Evolutionary conservation across 495 filamentous ascomycete species (phyloP).

Genomic region (Chaetomidium leptoderma): DNA sequence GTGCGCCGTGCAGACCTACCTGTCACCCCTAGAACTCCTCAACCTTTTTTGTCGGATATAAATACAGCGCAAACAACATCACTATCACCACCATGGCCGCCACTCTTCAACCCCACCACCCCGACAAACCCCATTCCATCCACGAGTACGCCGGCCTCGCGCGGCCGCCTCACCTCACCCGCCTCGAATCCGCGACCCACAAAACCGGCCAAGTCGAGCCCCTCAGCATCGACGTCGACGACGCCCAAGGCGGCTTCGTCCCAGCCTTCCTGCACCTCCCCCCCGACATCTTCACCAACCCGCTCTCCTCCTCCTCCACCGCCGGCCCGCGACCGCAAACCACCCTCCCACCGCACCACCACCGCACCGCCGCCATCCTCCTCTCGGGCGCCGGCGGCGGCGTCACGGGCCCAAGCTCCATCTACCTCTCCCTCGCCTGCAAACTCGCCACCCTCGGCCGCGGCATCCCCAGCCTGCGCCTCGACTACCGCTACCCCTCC

Average conservation of each 20-base stretch:
- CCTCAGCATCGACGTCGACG: slow-evolving; percentile 20
- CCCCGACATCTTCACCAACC: slow-evolving; percentile 17
- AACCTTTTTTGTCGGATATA: background rate
- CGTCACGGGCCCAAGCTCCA: slow-evolving; percentile 40
- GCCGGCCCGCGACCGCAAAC: background rate
- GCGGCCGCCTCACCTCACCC: slow-evolving; percentile 17
- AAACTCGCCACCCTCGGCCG: slow-evolving; percentile 39
- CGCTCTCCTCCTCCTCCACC: background rate
- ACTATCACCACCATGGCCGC: slow-evolving; percentile 13
- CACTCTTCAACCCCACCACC: slow-evolving; percentile 3
- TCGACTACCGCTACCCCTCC: slow-evolving; percentile 44
- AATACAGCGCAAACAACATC: background rate
- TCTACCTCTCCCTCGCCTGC: slow-evolving; percentile 41
- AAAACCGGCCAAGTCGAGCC: slow-evolving; percentile 13
- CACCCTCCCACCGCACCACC: slow-evolving; percentile 12
- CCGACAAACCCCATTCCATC: slow-evolving; percentile 13
- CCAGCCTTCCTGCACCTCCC: slow-evolving; percentile 26
- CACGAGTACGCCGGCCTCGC: slow-evolving; percentile 15
- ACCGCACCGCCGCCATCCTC: slow-evolving; percentile 38
- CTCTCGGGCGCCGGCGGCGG: slow-evolving; percentile 46
- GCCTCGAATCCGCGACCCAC: slow-evolving; percentile 12
- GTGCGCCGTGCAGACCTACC: too few species aligned
- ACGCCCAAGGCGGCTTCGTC: slow-evolving; percentile 19
- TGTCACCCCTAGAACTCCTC: background rate
- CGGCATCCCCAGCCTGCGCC: slow-evolving; percentile 38